Evolutionary conservation across 352 stramenopile species (phyloP).

Genomic region (Globisporangium nodosum): DNA sequence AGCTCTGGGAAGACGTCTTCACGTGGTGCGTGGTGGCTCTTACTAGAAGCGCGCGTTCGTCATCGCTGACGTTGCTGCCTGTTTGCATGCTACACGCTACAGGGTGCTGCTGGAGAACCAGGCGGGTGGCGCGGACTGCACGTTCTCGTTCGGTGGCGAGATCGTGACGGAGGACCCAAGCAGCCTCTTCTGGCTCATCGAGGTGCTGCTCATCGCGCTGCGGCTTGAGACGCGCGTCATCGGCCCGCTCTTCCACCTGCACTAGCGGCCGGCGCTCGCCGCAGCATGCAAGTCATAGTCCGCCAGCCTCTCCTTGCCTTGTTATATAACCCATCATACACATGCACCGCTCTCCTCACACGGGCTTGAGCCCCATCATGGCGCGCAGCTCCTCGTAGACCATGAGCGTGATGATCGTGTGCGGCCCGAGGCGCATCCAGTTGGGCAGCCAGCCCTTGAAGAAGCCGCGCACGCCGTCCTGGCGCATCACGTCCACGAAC

Average conservation of each 20-base stretch:
- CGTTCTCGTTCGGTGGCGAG: constrained; percentile 30
- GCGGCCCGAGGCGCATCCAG: constrained; percentile 63
- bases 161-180: constrained; percentile 28
- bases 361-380: constrained; percentile 41
- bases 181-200: constrained; percentile 44
- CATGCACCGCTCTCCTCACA: constrained; percentile 20
- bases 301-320: background rate
- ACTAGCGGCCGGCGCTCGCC: background rate
- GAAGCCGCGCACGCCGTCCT: constrained; percentile 56
- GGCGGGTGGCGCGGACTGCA: constrained; percentile 22
- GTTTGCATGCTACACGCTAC: background rate
- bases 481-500: constrained; percentile 45
- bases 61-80: too few relatives aligned
- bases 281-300: background rate
- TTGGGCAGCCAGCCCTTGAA: constrained; percentile 80
- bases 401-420: constrained; percentile 79
- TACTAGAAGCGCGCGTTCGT: too few relatives aligned
- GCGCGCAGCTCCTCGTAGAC: constrained; percentile 63
- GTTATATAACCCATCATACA: background rate
- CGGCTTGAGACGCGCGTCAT: constrained; percentile 37
- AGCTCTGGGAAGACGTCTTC: constrained; percentile 37
- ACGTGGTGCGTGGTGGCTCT: constrained; percentile 19
- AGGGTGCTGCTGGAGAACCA: constrained; percentile 39
- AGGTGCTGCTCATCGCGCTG: constrained; percentile 39
- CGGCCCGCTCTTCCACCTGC: constrained; percentile 37